Percentiles rank a stretch among this genome's conserved stretches.
Conservation (phyloP, 139 green algal genomes). For the Tetratostichococcus sp. region DNA sequence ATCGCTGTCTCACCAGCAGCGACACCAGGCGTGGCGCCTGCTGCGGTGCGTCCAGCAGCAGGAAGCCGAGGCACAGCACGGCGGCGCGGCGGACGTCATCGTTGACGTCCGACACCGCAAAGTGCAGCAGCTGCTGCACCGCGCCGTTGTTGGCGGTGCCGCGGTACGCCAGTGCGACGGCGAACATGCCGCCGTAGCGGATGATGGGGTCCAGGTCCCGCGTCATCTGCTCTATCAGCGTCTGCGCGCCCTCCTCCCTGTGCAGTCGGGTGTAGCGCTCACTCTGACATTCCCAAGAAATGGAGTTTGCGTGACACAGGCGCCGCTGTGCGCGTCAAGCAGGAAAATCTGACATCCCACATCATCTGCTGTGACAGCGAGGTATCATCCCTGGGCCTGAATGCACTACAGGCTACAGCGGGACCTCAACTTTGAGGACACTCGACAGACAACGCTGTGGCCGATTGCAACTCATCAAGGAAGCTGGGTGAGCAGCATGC, state of each 20-base stretch:
- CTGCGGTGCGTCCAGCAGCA: constrained; percentile 73
- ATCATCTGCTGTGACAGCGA: too few relatives aligned
- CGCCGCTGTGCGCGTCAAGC: too few relatives aligned
- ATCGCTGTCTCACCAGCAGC: constrained; percentile 68
- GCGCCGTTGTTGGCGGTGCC: constrained; percentile 93
- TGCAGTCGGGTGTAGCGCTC: too few relatives aligned
- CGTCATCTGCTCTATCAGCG: constrained; percentile 82
- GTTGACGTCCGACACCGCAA: constrained; percentile 90
- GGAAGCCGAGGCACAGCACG: constrained; percentile 87
- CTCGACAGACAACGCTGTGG: too few relatives aligned
- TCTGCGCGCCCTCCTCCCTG: constrained; percentile 88
- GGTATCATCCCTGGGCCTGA: too few relatives aligned
- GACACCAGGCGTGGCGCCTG: constrained; percentile 89
- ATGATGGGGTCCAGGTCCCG: constrained; percentile 49
- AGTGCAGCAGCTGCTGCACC: constrained; percentile 94
- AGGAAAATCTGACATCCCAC: too few relatives aligned
- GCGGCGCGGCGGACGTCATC: constrained; percentile 95
- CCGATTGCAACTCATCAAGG: too few relatives aligned
- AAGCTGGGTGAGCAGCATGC: too few relatives aligned
- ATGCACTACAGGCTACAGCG: too few relatives aligned
- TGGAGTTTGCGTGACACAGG: too few relatives aligned
- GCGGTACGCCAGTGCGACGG: constrained; percentile 89
- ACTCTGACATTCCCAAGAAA: too few relatives aligned
- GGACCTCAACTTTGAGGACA: too few relatives aligned
- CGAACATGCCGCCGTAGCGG: constrained; percentile 91